Percentiles rank a stretch among this genome's conserved stretches.
These are phyloP conservation scores for Ogataea ganodermae DNA, from an alignment of 805 yeast genomes.

Conservation along the genomic window DNA sequence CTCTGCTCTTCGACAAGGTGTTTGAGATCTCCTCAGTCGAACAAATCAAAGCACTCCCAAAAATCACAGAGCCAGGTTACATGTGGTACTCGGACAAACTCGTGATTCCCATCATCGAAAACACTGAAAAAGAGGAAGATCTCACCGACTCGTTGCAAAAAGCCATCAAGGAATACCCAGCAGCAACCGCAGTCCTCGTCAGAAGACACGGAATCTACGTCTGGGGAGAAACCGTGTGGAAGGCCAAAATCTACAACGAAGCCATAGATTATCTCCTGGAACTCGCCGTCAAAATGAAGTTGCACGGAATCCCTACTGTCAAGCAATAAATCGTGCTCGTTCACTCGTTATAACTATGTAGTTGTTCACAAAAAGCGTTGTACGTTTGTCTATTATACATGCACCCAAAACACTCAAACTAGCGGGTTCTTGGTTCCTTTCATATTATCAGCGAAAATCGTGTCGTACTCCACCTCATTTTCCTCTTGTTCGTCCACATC, in stretches of 20 bases:
- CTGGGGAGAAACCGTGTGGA: conserved; percentile 94
- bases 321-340: conserved; percentile 6
- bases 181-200: conserved; percentile 82
- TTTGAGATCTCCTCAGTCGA: conserved; percentile 81
- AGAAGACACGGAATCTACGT: conserved; percentile 93
- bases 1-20: conserved; percentile 67
- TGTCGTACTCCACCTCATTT: conserved; percentile 43
- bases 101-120: conserved; percentile 87
- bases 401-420: not conserved
- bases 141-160: conserved; percentile 63
- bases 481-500: conserved; percentile 48
- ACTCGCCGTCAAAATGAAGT: conserved; percentile 79
- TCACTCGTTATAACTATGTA: not conserved
- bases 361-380: not conserved
- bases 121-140: conserved; percentile 86
- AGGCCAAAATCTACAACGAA: conserved; percentile 90
- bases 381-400: conserved; percentile 14
- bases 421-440: conserved; percentile 36
- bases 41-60: conserved; percentile 90
- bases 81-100: conserved; percentile 72
- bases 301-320: conserved; percentile 60
- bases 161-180: conserved; percentile 71
- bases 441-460: conserved; percentile 26
- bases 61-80: conserved; percentile 63
- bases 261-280: conserved; percentile 89